Evolutionary conservation across 1,284 basidiomycete species (phyloP).

Genomic region (Boletus mariae): DNA sequence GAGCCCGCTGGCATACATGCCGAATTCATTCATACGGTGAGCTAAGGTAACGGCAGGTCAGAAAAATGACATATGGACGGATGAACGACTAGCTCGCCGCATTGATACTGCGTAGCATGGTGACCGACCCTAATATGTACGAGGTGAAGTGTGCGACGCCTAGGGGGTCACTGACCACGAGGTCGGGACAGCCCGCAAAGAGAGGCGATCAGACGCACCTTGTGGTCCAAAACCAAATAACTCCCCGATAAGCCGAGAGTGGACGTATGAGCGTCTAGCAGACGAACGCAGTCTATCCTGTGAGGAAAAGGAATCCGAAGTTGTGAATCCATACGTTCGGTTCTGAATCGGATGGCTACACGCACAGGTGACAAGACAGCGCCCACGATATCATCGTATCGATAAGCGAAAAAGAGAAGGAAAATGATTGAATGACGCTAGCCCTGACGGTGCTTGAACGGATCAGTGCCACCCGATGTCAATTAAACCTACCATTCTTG

Average conservation of each 20-base stretch:
- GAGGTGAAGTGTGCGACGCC: background rate
- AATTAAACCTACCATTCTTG: background rate
- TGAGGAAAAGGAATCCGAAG: background rate
- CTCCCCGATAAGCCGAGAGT: background rate
- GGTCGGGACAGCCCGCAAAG: background rate
- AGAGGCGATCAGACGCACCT: background rate
- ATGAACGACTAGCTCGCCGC: background rate
- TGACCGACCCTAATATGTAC: too few relatives aligned
- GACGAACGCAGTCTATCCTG: too few relatives aligned
- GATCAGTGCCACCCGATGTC: background rate
- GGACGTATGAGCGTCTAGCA: background rate
- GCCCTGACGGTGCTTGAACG: background rate
- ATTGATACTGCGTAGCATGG: background rate
- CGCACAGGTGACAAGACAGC: background rate
- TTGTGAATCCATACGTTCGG: background rate
- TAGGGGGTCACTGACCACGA: background rate
- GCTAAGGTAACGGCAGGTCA: background rate
- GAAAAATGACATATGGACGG: background rate
- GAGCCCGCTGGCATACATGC: conserved; percentile 1
- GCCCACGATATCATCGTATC: background rate
- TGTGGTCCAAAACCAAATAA: background rate
- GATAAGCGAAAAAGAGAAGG: background rate
- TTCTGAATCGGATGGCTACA: background rate
- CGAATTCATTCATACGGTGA: background rate
- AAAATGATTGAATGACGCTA: background rate